Conservation (phyloP, 768 basidiomycete species). For the Saitozyma sp. region DNA sequence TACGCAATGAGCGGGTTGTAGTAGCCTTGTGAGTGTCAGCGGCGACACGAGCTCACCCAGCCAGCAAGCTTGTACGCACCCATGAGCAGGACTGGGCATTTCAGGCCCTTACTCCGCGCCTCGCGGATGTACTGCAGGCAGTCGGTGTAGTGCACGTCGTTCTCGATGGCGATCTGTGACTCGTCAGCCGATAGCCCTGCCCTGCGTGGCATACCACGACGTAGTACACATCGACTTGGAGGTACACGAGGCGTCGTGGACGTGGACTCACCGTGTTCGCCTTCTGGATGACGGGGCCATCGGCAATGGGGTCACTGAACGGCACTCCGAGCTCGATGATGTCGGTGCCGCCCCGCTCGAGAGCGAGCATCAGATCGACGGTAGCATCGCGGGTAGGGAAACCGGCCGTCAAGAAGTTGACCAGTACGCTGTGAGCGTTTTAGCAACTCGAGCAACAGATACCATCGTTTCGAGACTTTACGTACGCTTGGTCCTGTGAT, state of each 20-base stretch:
- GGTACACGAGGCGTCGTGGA: conserved; percentile 13
- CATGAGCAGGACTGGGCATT: conserved; percentile 87
- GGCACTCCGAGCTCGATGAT: conserved; percentile 94
- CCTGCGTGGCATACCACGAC: not conserved
- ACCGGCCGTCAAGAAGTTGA: conserved; percentile 90
- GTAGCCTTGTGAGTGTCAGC: conserved; percentile 66
- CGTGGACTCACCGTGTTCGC: conserved; percentile 76
- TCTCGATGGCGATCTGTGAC: conserved; percentile 76
- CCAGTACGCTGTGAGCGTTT: conserved; percentile 41
- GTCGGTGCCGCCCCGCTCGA: conserved; percentile 91
- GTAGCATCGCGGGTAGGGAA: conserved; percentile 78
- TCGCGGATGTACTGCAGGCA: conserved; percentile 74
- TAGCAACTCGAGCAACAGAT: not conserved
- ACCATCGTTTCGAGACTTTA: not conserved
- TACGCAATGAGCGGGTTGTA: conserved; percentile 96
- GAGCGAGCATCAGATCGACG: conserved; percentile 80
- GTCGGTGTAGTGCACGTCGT: conserved; percentile 72
- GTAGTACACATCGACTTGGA: too few relatives aligned
- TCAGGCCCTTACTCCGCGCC: conserved; percentile 78
- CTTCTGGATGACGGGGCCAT: conserved; percentile 90
- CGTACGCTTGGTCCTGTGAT: conserved; percentile 46
- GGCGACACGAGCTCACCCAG: not conserved
- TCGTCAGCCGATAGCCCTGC: not conserved
- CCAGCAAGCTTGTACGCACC: conserved; percentile 57
- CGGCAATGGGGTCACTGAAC: conserved; percentile 94